A percentile compares a stretch with the other conserved stretches of the same genome.
phyloP scores from a whole-genome alignment of 2,329 filamentous ascomycete genomes.

The Shiraia sp. region DNA sequence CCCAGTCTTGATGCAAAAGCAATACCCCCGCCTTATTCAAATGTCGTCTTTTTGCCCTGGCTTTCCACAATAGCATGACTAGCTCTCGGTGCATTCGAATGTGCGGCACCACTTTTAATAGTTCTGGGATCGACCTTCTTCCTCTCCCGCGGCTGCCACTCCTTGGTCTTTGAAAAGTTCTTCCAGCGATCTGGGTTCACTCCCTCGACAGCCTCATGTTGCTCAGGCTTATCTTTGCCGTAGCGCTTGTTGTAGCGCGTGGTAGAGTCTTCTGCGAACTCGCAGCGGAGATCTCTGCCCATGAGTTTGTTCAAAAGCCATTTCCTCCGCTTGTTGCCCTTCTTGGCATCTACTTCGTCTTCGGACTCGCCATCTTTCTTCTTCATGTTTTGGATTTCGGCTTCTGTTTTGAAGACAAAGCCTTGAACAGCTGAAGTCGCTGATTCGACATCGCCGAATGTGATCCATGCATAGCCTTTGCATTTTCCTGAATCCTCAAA shows the following conservation, averaged over 20 bases:
- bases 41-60: conserved; percentile 79
- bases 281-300: conserved; percentile 80
- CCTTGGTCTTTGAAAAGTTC: conserved; percentile 30
- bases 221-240: conserved; percentile 65
- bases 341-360: conserved; percentile 49
- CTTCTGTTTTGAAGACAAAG: conserved; percentile 71
- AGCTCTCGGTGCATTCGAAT: conserved; percentile 61
- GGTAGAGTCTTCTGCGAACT: conserved; percentile 91
- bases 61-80: conserved; percentile 79
- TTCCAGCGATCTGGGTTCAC: conserved; percentile 34
- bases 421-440: conserved; percentile 79
- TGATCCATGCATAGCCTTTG: conserved; percentile 96
- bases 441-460: conserved; percentile 77
- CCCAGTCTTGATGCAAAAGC: too few species aligned
- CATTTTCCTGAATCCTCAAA: conserved; percentile 98
- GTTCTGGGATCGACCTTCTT: conserved; percentile 50
- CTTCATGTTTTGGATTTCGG: conserved; percentile 50
- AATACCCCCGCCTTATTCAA: conserved; percentile 61
- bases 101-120: conserved; percentile 49
- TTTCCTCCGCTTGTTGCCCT: conserved; percentile 55
- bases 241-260: conserved; percentile 92
- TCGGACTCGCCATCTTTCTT: conserved; percentile 60
- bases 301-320: conserved; percentile 87
- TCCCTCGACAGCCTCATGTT: conserved; percentile 35
- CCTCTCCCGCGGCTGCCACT: conserved; percentile 31